phyloP scores from a whole-genome alignment of 768 basidiomycete genomes.

The Coprinellus micaceus region DNA sequence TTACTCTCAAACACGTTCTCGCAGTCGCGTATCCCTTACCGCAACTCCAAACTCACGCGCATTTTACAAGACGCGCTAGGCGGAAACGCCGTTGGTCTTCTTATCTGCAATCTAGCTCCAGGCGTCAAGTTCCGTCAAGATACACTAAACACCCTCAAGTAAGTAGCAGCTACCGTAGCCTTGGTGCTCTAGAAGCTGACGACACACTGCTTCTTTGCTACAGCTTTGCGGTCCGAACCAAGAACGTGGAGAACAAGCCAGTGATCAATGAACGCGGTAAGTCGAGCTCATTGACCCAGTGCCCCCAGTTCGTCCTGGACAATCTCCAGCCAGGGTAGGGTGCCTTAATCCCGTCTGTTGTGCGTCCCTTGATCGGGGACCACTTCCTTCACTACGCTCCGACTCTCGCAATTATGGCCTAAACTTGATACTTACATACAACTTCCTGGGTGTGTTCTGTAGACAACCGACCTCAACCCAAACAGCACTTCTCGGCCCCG shows the following conservation, averaged over 20 bases:
- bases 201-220: background rate
- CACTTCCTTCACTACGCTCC: too few relatives aligned
- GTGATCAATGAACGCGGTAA: constrained; percentile 74
- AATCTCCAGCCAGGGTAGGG: too few relatives aligned
- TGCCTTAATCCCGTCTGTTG: background rate
- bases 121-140: constrained; percentile 80
- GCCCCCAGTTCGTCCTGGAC: too few relatives aligned
- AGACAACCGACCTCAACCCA: constrained; percentile 59
- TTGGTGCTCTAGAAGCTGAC: too few relatives aligned
- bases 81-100: constrained; percentile 70
- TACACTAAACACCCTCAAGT: constrained; percentile 91
- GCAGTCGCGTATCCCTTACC: constrained; percentile 79
- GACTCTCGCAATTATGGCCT: too few relatives aligned
- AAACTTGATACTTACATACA: too few relatives aligned
- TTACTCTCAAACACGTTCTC: constrained; percentile 7
- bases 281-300: too few relatives aligned
- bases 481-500: constrained; percentile 63
- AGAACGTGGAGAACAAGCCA: constrained; percentile 82
- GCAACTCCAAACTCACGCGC: constrained; percentile 85
- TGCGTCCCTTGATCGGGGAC: background rate
- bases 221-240: constrained; percentile 78
- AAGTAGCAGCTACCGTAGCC: too few relatives aligned
- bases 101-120: constrained; percentile 87
- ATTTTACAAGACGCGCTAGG: constrained; percentile 89
- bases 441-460: too few relatives aligned